These are phyloP conservation scores for Hortiboletus campestris DNA, from an alignment of 768 basidiomycete genomes.

Conservation along the genomic window DNA sequence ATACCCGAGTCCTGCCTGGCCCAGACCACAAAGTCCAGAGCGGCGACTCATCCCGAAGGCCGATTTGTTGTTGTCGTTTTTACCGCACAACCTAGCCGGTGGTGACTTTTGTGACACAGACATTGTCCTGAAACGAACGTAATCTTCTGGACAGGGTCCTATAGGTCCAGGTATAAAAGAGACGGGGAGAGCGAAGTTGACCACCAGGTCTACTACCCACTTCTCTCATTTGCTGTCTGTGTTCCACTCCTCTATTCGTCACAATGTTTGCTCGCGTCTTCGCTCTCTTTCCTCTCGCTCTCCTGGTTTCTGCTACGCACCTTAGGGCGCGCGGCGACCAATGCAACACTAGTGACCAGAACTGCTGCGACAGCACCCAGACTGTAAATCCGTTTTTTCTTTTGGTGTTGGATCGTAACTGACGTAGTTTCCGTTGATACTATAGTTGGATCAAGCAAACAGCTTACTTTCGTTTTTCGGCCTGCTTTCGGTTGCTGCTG, in stretches of 20 bases:
- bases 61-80: neutral
- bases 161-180: conserved; percentile 14
- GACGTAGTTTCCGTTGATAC: no score
- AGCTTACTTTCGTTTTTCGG: no score
- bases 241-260: neutral
- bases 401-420: no score
- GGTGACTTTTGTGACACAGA: neutral
- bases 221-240: neutral
- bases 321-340: conserved; percentile 1
- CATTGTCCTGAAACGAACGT: neutral
- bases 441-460: no score
- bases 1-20: no score
- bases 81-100: neutral
- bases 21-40: no score
- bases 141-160: neutral
- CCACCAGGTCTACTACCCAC: neutral
- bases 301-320: conserved; percentile 8
- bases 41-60: no score
- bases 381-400: no score
- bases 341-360: conserved; percentile 5
- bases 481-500: neutral
- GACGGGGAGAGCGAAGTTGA: no score
- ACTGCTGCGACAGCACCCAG: conserved; percentile 10
- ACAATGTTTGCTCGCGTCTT: conserved; percentile 19
- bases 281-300: conserved; percentile 18